Base-by-base conservation (phyloP, 1,284 basidiomycete genomes). In the Melampsora larici-populina region DNA sequence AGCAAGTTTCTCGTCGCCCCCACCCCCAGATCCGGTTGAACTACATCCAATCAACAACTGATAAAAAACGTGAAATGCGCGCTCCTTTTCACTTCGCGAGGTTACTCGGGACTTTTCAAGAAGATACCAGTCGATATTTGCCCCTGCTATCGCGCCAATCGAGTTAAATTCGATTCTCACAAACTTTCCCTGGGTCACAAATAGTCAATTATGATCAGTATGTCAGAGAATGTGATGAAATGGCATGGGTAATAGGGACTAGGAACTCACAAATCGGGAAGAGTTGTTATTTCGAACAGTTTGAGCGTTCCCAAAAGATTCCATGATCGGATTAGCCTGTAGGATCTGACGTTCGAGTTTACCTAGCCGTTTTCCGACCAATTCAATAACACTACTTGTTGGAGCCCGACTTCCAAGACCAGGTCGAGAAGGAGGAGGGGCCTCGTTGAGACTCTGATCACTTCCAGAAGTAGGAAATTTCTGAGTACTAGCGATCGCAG, bases 241-340 rank as follows among this genome's bases (percentile, higher is more conserved):
- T 4, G 36, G 4, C 36, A 4, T 58, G 55, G 3, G n/a, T 24
- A 29, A 13, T n/a, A 24, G 80, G 24, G 17, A 31, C 13, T 31
- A 74, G 68, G 66, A 33, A 80, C 81, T 77, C 49, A 85, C 86
- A 84, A 98, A 99, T 64, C 97, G 92, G 88, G 92, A 95, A 9
- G 97, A 99, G 83, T 99, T 99, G 85, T 99, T 98, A 84, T 99
- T 99, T 67, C 96, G 87, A 84, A 98, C 93, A 0, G 97, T 99
- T 84, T 99, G 97, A 5, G 97, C 97, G 83, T 99, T 99, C 31
- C 97, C 97, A 81, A 99, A 99, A 3, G 97, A 92, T 85, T 99
- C 97, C 4, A 99, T 87, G 78, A 99, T 94, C 0, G 97, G 97
- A 82, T 99, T 99, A 26, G 96, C 96, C 84, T 98, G 95, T 26